Conservation (phyloP, 148 eudicot species). For the Suaeda aralocaspica region DNA sequence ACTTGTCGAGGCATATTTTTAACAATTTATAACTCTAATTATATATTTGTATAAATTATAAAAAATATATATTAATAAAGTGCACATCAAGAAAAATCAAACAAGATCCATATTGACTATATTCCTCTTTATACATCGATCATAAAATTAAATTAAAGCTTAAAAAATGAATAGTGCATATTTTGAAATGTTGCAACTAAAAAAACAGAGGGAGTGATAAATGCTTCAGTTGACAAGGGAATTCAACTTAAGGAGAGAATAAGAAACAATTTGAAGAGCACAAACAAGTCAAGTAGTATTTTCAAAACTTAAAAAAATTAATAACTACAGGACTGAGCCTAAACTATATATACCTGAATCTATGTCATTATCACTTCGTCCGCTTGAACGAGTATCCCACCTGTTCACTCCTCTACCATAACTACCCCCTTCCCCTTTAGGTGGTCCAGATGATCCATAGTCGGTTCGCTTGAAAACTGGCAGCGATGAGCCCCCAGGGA, state of each 20-base stretch:
- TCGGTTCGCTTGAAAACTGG: conserved; percentile 64
- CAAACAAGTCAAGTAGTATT: neutral
- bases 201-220: too few relatives aligned
- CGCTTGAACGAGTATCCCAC: conserved; percentile 85
- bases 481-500: conserved; percentile 39
- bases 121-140: too few relatives aligned
- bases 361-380: conserved; percentile 73
- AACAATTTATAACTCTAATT: too few relatives aligned
- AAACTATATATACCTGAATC: conserved; percentile 58
- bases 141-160: too few relatives aligned
- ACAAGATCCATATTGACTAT: too few relatives aligned
- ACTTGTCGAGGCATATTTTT: too few relatives aligned
- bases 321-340: neutral
- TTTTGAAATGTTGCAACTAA: too few relatives aligned
- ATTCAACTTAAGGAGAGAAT: neutral
- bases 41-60: too few relatives aligned
- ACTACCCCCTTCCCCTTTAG: conserved; percentile 57
- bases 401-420: conserved; percentile 51
- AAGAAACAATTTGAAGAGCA: neutral
- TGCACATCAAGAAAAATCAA: too few relatives aligned
- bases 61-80: too few relatives aligned
- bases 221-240: neutral
- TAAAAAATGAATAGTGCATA: too few relatives aligned
- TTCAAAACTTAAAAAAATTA: neutral
- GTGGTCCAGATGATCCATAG: conserved; percentile 65